Conservation (phyloP, 768 basidiomycete species). For the Paxillus rubicundulus region DNA sequence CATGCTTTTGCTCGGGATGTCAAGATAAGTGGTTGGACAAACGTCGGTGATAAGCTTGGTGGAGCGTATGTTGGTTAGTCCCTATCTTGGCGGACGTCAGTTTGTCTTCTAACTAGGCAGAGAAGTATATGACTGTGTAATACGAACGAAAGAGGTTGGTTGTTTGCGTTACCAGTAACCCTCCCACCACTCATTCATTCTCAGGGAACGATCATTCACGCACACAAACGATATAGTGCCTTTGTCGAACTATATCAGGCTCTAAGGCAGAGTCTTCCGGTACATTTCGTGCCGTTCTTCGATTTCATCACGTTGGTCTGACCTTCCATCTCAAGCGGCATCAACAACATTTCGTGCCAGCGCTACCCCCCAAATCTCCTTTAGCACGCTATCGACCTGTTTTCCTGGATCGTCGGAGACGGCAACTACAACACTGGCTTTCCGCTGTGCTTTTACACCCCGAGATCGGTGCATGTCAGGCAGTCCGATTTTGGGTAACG, state of each 20-base stretch:
- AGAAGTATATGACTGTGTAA: conserved; percentile 68
- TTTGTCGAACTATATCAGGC: conserved; percentile 53
- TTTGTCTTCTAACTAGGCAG: neutral
- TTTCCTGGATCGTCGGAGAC: conserved; percentile 63
- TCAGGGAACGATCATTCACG: conserved; percentile 61
- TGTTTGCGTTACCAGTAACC: neutral
- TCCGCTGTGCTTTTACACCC: conserved; percentile 63
- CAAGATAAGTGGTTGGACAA: conserved; percentile 66
- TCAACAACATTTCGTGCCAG: conserved; percentile 48
- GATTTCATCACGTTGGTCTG: neutral
- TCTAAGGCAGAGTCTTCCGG: conserved; percentile 52
- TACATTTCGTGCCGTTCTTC: conserved; percentile 27
- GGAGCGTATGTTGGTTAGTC: conserved; percentile 63
- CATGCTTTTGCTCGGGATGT: conserved; percentile 63
- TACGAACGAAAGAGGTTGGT: conserved; percentile 59
- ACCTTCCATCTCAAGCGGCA: conserved; percentile 34
- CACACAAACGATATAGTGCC: conserved; percentile 64
- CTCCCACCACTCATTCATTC: neutral
- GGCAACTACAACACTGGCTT: conserved; percentile 65
- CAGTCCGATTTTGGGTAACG: conserved; percentile 63
- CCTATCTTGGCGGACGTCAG: neutral
- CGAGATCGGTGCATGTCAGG: conserved; percentile 61
- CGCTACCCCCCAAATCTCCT: conserved; percentile 67
- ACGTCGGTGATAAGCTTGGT: conserved; percentile 63
- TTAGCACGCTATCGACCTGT: conserved; percentile 63